Evolutionary conservation across 176 grass and related monocot genomes (phyloP), one percentile per base, ranked within the genome.

Genomic region (Zea luxurians): DNA sequence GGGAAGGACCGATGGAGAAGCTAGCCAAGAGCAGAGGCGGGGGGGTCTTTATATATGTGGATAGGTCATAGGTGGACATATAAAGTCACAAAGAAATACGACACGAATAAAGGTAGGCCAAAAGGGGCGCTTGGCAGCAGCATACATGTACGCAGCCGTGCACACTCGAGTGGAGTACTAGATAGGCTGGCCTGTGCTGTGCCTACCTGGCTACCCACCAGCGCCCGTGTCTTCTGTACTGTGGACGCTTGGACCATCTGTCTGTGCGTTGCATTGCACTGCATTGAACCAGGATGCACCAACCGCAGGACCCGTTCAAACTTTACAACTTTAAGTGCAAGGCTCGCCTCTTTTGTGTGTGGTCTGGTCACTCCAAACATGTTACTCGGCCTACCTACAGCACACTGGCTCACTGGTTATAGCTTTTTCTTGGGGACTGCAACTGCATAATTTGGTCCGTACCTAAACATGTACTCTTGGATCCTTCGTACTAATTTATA

Each of bases 191-290:
- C 52, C 63, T 47, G 66, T 4, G 8, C 37, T 3, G 7, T 10
- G 15, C 55, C 73, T 70, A 44, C 3, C 62, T 10, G 15, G n/a
- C 73, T 70, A 44, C 3, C 62, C 61, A n/a, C 61, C 27, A 27
- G 27, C 49, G 35, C 62, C 60, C n/a, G 55, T 58, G n/a, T 58
- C 55, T 69, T 58, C 55, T 69, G 43, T 70, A 72, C 63, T 82
- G 60, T 82, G 47, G 70, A 84, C 3, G 13, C 54, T 75, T 88
- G 76, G 62, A 63, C 66, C 76, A 83, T 75, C 27, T 9, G 2
- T 54, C 10, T 48, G 4, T 6, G 37, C 7, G 4, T 12, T 41
- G 17, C 16, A 2, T 36, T 5, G 21, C 10, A 35, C 78, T 34
- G 58, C 76, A 74, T 38, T 41, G 37, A 66, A 64, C 40, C 64